Percentiles rank a stretch among this genome's conserved stretches.
Conservation (phyloP, 805 yeast species). For the Lipomyces orientalis region DNA sequence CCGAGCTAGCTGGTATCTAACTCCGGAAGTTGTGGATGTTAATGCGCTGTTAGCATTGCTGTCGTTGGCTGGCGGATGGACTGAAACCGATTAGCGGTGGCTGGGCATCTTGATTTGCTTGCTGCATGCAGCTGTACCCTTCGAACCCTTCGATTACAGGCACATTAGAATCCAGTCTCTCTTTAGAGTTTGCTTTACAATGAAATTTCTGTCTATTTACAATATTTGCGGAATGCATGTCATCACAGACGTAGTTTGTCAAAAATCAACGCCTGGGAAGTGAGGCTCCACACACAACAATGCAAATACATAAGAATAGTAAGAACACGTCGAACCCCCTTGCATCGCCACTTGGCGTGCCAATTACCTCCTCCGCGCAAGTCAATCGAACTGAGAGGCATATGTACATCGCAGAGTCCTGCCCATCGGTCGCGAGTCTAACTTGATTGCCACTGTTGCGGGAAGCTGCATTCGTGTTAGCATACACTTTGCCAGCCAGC, state of each 20-base stretch:
- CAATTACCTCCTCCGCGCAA: background rate
- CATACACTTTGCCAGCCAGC: background rate
- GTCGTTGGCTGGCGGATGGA: too few species aligned
- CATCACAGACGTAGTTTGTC: background rate
- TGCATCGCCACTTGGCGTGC: background rate
- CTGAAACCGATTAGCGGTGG: too few species aligned
- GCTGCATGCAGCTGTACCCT: background rate
- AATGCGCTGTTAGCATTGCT: too few species aligned
- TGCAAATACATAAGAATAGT: background rate
- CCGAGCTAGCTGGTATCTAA: too few species aligned
- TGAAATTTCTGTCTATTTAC: background rate
- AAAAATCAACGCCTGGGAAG: too few species aligned
- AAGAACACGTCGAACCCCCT: background rate
- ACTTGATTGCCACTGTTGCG: background rate
- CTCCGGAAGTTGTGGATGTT: too few species aligned
- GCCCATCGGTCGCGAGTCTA: background rate
- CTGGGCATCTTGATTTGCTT: too few species aligned
- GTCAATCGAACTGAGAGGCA: background rate
- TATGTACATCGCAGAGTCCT: background rate
- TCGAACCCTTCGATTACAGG: background rate
- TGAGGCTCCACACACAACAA: background rate
- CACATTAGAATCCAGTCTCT: background rate
- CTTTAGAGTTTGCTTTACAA: background rate
- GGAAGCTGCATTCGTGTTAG: background rate
- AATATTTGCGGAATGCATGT: background rate